phyloP scores from a whole-genome alignment of 805 yeast genomes.

The Wickerhamomyces rabaulensis region DNA sequence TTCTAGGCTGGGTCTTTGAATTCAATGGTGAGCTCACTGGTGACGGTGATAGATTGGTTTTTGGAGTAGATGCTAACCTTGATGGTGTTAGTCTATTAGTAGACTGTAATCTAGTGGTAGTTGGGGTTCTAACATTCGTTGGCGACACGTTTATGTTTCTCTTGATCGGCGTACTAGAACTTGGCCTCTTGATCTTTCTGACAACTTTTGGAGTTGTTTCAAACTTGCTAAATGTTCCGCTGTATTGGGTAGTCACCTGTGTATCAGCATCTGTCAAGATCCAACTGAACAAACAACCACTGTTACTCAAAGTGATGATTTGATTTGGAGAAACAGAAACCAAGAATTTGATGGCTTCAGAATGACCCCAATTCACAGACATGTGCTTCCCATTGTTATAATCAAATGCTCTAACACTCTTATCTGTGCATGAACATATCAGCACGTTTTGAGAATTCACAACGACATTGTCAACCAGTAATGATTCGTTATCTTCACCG shows the following conservation, averaged over 20 bases:
- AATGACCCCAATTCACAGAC: constrained; percentile 55
- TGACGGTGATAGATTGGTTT: constrained; percentile 19
- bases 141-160: constrained; percentile 8
- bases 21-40: constrained; percentile 5
- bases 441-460: constrained; percentile 27
- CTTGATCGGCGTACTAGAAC: constrained; percentile 11
- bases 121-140: constrained; percentile 9
- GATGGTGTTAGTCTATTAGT: constrained; percentile 21
- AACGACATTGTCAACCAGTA: constrained; percentile 40
- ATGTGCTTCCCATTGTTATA: constrained; percentile 41
- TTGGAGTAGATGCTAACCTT: constrained; percentile 10
- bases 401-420: constrained; percentile 47
- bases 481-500: constrained; percentile 37
- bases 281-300: constrained; percentile 55
- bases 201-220: constrained; percentile 21
- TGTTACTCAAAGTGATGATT: constrained; percentile 41
- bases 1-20: background rate
- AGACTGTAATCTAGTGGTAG: constrained; percentile 12
- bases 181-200: constrained; percentile 20
- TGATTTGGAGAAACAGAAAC: constrained; percentile 20
- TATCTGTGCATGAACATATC: constrained; percentile 47
- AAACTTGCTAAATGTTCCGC: constrained; percentile 5
- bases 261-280: constrained; percentile 2
- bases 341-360: constrained; percentile 45
- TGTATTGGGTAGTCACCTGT: constrained; percentile 6